Evolutionary conservation across 345 rosid genomes (phyloP), one percentile per base, ranked within the genome.

Genomic region (Hypericum androsaemum): DNA sequence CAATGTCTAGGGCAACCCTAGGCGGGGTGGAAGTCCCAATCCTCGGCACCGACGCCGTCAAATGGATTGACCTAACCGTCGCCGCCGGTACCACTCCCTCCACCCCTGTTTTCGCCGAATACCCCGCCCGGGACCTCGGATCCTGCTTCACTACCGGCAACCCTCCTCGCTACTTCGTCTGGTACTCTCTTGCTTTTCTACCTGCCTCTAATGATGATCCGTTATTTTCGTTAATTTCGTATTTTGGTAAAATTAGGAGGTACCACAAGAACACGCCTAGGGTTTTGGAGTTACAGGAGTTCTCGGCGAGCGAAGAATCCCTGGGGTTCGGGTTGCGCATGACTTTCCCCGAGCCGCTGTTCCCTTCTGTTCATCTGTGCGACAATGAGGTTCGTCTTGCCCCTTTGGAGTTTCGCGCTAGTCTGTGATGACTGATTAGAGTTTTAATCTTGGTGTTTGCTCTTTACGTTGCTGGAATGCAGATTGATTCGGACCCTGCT

Each of bases 21-120:
- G 73, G 58, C 38, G 95, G 98, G 17, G 66, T 66, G 71, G 97
- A 88, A 47, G 89, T 92, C 50, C 95, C 94, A 13, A 58, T 83
- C 47, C 52, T 64, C 40, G 82, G 90, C 63, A 74, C 76, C 64
- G 89, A 80, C 56, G 70, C 79, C 58, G 53, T 88, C 64, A 77
- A 69, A 46, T 88, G 89, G 89, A 47, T 77, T 35, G 80, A 80
- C n/a, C 56, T 88, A 47, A 55, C 82, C 10, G 61, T 92, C 36
- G 77, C 64, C 32, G 39, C 36, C 50, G 53, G 0, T 14, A 10
- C 10, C 48, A 12, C n/a, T 43, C 10, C 45, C 5, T 3, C 45
- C 28, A 16, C 54, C 17, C 8, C 56, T 42, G 3, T 47, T 37
- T 44, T 52, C 37, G 52, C 45, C 64, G 22, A 53, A 69, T 36